These are phyloP conservation scores for Gossypium gossypioides DNA, from an alignment of 441 rosid genomes.

Conservation along the genomic window DNA sequence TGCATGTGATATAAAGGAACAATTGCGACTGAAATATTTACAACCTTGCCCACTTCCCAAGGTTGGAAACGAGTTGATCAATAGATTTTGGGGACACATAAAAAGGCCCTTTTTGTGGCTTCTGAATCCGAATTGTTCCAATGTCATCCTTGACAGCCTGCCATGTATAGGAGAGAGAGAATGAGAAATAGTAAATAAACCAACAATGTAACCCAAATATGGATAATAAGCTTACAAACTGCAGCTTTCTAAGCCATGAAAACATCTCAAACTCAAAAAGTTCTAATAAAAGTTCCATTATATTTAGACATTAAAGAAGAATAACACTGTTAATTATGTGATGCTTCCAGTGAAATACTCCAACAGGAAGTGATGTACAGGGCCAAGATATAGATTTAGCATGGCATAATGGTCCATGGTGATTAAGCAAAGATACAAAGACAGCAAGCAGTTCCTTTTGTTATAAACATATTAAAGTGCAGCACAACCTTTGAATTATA, in stretches of 20 bases:
- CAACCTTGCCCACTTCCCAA: slow-evolving; percentile 96
- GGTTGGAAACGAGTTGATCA: slow-evolving; percentile 62
- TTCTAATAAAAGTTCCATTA: neutral
- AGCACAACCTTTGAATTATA: neutral
- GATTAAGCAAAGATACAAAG: neutral
- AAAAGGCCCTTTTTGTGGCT: slow-evolving; percentile 82
- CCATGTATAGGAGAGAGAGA: slow-evolving; percentile 13
- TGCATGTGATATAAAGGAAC: neutral
- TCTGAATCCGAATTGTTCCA: slow-evolving; percentile 69
- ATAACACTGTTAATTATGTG: neutral
- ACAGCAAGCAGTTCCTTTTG: neutral
- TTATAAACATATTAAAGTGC: neutral
- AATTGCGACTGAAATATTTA: neutral
- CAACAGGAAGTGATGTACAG: neutral
- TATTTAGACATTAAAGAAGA: neutral
- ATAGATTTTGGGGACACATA: slow-evolving; percentile 74
- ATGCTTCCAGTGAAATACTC: neutral
- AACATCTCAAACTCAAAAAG: neutral
- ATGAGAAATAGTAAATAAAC: slow-evolving; percentile 1
- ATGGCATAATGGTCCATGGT: neutral
- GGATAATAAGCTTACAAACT: neutral
- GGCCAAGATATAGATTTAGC: neutral
- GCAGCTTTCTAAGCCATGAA: neutral
- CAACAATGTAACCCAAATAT: neutral
- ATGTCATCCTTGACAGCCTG: slow-evolving; percentile 72